These are phyloP conservation scores for Tetrahymena malaccensis DNA, from an alignment of 73 alveolate species.

Conservation along the genomic window DNA sequence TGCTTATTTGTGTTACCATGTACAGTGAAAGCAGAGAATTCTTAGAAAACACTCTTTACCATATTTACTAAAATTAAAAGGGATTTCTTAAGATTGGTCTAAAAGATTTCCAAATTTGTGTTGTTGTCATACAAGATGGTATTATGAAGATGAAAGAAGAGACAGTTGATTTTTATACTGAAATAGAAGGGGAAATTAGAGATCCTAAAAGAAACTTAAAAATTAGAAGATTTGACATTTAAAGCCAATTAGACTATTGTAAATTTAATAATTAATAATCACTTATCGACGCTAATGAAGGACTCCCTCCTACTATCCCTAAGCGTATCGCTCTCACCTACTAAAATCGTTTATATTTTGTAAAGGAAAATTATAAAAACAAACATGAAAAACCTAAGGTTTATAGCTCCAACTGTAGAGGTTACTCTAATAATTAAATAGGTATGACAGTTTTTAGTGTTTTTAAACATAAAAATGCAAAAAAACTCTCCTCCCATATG, in stretches of 20 bases:
- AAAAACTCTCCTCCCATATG: constrained; percentile 31
- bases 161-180: neutral
- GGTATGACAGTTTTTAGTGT: constrained; percentile 32
- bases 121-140: neutral
- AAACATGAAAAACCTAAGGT: neutral
- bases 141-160: neutral
- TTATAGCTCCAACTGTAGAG: neutral
- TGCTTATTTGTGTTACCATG: neutral
- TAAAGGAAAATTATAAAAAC: neutral
- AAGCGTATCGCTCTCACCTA: neutral
- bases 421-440: neutral
- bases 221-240: neutral
- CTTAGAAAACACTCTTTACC: neutral
- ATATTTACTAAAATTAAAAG: neutral
- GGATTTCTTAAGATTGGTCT: neutral
- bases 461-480: constrained; percentile 21
- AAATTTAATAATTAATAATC: neutral
- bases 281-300: neutral
- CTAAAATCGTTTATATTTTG: neutral
- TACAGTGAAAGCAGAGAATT: neutral
- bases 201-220: neutral
- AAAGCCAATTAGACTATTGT: neutral
- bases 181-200: neutral
- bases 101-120: neutral
- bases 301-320: neutral